Conservation (phyloP, 495 filamentous ascomycete genomes). For the Hamigera avellanea region DNA sequence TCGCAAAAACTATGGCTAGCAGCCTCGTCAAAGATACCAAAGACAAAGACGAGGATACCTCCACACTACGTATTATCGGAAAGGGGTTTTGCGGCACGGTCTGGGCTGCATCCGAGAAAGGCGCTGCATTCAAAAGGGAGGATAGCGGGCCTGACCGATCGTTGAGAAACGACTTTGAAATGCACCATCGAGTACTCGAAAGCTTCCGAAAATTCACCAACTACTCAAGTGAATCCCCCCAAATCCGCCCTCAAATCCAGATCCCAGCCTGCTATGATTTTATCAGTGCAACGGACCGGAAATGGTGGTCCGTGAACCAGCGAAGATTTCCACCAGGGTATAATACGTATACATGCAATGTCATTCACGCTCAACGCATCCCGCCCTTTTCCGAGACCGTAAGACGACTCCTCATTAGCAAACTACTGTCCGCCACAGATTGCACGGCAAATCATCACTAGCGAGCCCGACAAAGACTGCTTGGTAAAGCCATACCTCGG, state of each 20-base stretch:
- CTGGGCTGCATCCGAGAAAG: constrained; percentile 10
- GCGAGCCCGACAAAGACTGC: constrained; percentile 26
- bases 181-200: constrained; percentile 14
- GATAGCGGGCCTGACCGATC: constrained; percentile 23
- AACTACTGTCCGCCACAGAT: constrained; percentile 19
- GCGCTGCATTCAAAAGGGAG: constrained; percentile 21
- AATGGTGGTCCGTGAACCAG: constrained; percentile 21
- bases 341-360: constrained; percentile 27
- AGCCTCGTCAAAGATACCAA: too few species aligned
- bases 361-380: constrained; percentile 28
- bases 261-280: constrained; percentile 12
- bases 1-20: too few species aligned
- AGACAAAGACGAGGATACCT: too few species aligned
- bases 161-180: constrained; percentile 21
- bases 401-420: constrained; percentile 17
- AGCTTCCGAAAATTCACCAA: constrained; percentile 1
- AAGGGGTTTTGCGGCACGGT: constrained; percentile 19
- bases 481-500: constrained; percentile 36
- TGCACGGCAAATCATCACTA: constrained; percentile 11
- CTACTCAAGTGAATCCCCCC: too few species aligned
- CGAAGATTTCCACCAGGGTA: constrained; percentile 17
- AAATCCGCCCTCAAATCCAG: constrained; percentile 5
- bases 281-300: constrained; percentile 10
- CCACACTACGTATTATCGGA: constrained; percentile 9
- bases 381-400: constrained; percentile 16